phyloP scores from a whole-genome alignment of 176 grass and related monocot genomes.

The Carex kokanica region DNA sequence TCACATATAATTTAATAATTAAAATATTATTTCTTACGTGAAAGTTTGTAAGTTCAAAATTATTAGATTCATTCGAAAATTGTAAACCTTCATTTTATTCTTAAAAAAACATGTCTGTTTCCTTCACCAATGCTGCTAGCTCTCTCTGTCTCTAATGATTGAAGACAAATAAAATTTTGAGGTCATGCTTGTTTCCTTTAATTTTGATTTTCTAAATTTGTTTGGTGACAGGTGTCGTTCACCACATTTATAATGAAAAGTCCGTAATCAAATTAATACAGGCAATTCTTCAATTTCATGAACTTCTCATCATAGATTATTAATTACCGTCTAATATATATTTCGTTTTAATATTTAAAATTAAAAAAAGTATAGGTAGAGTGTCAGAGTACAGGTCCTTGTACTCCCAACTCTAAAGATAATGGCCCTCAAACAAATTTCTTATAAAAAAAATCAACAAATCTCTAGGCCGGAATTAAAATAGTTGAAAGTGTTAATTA shows the following conservation, averaged over 20 bases:
- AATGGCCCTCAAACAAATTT: constrained; percentile 12
- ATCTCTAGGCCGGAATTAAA: not conserved
- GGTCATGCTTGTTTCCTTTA: not conserved
- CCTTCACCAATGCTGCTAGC: not conserved
- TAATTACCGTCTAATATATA: not conserved
- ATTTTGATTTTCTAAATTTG: not conserved
- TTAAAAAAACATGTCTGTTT: not conserved
- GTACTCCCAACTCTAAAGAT: constrained; percentile 8
- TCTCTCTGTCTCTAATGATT: not conserved
- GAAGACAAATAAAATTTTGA: not conserved
- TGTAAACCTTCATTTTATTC: too few relatives aligned
- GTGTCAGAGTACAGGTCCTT: not conserved
- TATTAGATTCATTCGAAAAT: too few relatives aligned
- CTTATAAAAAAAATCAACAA: not conserved
- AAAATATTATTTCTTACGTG: too few relatives aligned
- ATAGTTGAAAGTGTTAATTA: not conserved
- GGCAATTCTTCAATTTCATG: not conserved
- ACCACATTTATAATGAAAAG: constrained; percentile 7
- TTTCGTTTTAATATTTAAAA: not conserved
- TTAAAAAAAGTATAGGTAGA: not conserved
- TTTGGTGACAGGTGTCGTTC: constrained; percentile 1
- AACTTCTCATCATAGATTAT: not conserved
- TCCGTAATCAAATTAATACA: not conserved
- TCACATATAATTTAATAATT: too few relatives aligned
- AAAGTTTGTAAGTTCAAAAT: too few relatives aligned